Evolutionary conservation across 371 early-diverging fungal genomes (phyloP).

Genomic region (Gilbertella persicaria): DNA sequence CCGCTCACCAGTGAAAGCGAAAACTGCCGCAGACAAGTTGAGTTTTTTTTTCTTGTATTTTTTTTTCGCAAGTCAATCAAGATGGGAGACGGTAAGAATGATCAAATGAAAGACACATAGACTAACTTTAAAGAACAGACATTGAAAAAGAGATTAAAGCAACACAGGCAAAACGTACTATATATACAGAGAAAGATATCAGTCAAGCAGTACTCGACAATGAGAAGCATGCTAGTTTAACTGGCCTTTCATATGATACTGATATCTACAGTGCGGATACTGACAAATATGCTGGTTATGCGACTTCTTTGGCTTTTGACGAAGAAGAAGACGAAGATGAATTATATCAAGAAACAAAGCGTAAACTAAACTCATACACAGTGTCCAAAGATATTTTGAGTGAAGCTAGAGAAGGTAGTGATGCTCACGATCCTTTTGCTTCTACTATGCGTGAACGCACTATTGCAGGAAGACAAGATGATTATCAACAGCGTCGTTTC

Average conservation of each 20-base stretch:
- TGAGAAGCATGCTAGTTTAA: conserved; percentile 57
- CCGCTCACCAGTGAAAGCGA: too few relatives aligned
- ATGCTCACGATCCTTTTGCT: conserved; percentile 76
- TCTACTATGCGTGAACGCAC: conserved; percentile 47
- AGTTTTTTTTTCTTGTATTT: not conserved
- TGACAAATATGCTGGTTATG: conserved; percentile 76
- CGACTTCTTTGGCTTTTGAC: conserved; percentile 62
- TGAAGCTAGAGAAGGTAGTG: conserved; percentile 60
- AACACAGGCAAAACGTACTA: conserved; percentile 58
- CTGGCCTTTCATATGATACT: conserved; percentile 72
- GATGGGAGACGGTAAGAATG: not conserved
- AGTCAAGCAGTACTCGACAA: conserved; percentile 42
- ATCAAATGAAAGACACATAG: not conserved
- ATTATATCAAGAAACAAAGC: conserved; percentile 48
- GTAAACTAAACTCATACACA: conserved; percentile 70
- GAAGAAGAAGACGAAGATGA: conserved; percentile 59
- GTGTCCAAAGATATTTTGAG: conserved; percentile 80
- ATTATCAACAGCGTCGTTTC: conserved; percentile 82
- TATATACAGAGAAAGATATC: conserved; percentile 44
- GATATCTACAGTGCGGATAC: conserved; percentile 67
- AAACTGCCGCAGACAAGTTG: too few relatives aligned
- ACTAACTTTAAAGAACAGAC: conserved; percentile 29
- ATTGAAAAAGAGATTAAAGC: conserved; percentile 67
- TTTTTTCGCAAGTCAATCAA: not conserved
- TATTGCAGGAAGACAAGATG: conserved; percentile 86